Conservation (phyloP, 192 early-diverging fungal genomes). For the Coemansia sp. region DNA sequence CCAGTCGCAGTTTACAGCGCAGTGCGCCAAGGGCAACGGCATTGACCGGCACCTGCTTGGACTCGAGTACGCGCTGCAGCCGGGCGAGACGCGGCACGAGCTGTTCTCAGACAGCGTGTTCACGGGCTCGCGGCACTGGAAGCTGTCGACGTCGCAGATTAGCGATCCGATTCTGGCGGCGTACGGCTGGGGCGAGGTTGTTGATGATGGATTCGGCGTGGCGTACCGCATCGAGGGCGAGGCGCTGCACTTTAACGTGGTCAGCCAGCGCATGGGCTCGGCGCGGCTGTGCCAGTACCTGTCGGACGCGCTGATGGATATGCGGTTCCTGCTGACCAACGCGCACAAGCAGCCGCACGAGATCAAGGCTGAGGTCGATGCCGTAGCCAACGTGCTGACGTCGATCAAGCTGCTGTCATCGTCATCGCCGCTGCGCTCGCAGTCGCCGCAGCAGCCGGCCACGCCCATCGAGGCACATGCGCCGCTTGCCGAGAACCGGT, state of each 20-base stretch:
- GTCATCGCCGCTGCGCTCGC: conserved; percentile 27
- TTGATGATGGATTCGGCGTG: conserved; percentile 57
- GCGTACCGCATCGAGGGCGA: conserved; percentile 56
- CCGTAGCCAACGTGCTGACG: conserved; percentile 42
- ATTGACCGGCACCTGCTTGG: conserved; percentile 74
- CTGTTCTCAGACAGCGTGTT: conserved; percentile 57
- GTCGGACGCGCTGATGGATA: conserved; percentile 67
- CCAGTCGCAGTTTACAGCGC: conserved; percentile 56
- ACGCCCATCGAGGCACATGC: background rate
- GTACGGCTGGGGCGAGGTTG: conserved; percentile 62
- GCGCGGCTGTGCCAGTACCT: conserved; percentile 61
- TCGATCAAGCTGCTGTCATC: conserved; percentile 51
- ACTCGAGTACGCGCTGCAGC: conserved; percentile 54
- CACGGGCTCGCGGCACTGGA: conserved; percentile 60
- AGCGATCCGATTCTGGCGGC: conserved; percentile 51
- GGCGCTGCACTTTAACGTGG: conserved; percentile 52
- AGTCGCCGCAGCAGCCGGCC: conserved; percentile 4
- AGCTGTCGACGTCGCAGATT: conserved; percentile 64
- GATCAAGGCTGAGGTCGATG: conserved; percentile 51
- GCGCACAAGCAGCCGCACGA: conserved; percentile 53
- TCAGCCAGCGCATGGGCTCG: conserved; percentile 45
- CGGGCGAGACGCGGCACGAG: conserved; percentile 37
- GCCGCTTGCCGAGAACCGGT: conserved; percentile 3
- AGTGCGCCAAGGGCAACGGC: conserved; percentile 60
- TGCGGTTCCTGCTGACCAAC: conserved; percentile 55